Conservation (phyloP, 2,329 filamentous ascomycete species). For the Phialocephala sp. region DNA sequence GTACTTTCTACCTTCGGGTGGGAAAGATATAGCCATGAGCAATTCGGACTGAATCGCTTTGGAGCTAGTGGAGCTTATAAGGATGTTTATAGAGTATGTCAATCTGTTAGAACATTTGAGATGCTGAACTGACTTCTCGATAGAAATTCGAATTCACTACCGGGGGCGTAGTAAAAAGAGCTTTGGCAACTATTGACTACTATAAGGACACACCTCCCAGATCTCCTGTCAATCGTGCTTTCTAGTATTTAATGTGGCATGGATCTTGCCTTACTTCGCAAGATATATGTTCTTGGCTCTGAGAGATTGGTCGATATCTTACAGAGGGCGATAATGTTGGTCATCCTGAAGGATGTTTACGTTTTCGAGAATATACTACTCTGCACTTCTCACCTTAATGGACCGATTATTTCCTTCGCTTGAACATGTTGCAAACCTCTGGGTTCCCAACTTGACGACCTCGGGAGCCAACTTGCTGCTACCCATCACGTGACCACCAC, state of each 20-base stretch:
- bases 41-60: constrained; percentile 8
- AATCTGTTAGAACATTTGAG: not conserved
- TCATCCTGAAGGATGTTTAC: too few relatives aligned
- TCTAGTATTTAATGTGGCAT: not conserved
- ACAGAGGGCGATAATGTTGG: too few relatives aligned
- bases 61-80: constrained; percentile 11
- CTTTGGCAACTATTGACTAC: not conserved
- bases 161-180: constrained; percentile 1
- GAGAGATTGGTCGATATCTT: constrained; percentile 12
- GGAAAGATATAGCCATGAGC: constrained; percentile 7
- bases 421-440: too few relatives aligned
- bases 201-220: not conserved
- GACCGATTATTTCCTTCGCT: too few relatives aligned
- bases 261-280: not conserved
- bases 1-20: not conserved
- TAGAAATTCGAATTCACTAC: constrained; percentile 8
- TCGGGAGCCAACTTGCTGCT: too few relatives aligned
- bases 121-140: not conserved
- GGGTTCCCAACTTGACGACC: too few relatives aligned
- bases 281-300: not conserved
- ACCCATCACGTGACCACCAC: too few relatives aligned
- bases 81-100: not conserved
- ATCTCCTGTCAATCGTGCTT: not conserved
- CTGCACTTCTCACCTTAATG: too few relatives aligned
- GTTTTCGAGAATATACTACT: too few relatives aligned